Base-by-base conservation (phyloP, 2,329 filamentous ascomycete species). In the Chaetomiaceae sp. region DNA sequence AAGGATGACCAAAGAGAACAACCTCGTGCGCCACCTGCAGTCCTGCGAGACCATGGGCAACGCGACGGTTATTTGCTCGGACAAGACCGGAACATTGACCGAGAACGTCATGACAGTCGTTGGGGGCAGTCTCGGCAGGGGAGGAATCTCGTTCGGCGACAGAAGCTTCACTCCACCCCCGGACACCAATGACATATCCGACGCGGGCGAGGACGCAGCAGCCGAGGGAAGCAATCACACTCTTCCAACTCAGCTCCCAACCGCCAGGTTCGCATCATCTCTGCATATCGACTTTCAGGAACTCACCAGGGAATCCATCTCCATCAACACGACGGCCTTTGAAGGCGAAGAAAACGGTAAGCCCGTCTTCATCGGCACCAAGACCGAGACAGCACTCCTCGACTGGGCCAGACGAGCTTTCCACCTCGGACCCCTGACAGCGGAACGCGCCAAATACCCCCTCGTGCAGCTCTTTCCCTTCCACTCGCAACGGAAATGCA, bases 371-470 rank as follows among this genome's bases (percentile, higher is more conserved):
- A 78, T 90, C 57, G 87, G 87, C 27, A 89, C 87, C 5, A 90
- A 89, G 70, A 91, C 87, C 0, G 87, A 91, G 65, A 89, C 85
- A 4, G 87, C 87, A 20, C 74, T 91, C 12, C 75, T 91, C n/a
- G 74, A 76, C 22, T 89, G 89, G 64, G 83, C 85, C 19, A 77
- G 79, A 45, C 81, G 87, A 45, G 75, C 82, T 63, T 72, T 90
- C 14, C 85, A 77, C 38, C 83, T 90, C 74, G 80, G 79, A 6
- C 75, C 78, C 0, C 70, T 88, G 15, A 72, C 72, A 43, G 75
- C 84, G 56, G 84, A 84, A 61, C 77, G 86, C 17, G 75, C 81
- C 14, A 87, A 85, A 60, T 77, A 77, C 34, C 75, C 79, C 63
- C 43, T 65, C 3, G 58, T 68, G 3, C 74, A 78, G 56, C 70